Conservation (phyloP, 169 alveolate species). For the Plasmodium vinckei region DNA sequence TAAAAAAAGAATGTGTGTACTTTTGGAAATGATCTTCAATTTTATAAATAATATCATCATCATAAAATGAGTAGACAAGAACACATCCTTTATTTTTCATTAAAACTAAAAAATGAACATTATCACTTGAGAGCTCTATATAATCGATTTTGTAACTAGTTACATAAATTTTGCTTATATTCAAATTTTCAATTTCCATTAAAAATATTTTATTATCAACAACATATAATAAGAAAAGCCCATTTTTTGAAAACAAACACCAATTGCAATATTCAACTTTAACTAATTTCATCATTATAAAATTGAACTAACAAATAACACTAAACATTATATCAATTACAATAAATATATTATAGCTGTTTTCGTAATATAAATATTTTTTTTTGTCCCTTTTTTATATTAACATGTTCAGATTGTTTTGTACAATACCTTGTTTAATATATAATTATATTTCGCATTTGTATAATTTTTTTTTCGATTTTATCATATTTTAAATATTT, state of each 20-base stretch:
- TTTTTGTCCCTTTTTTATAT: too few species aligned
- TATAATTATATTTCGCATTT: too few species aligned
- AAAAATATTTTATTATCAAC: constrained; percentile 25
- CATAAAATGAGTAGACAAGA: constrained; percentile 28
- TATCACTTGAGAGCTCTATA: constrained; percentile 22
- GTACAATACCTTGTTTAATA: too few species aligned
- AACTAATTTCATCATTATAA: constrained; percentile 5
- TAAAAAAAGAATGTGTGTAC: constrained; percentile 17
- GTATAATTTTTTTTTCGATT: too few species aligned
- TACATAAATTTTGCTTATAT: constrained; percentile 14
- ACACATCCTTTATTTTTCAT: constrained; percentile 35
- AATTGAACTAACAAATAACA: too few species aligned
- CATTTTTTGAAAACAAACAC: constrained; percentile 48
- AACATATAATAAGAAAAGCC: constrained; percentile 30
- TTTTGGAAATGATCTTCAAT: constrained; percentile 29
- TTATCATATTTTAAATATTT: too few species aligned
- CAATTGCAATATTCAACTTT: constrained; percentile 7
- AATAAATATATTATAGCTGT: too few species aligned
- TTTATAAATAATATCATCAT: not conserved
- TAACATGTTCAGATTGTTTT: too few species aligned
- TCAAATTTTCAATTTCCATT: constrained; percentile 11
- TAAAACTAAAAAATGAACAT: constrained; percentile 41
- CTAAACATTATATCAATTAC: too few species aligned
- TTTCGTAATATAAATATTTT: too few species aligned
- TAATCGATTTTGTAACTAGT: constrained; percentile 29